These are phyloP conservation scores for Tolypocladium amazonense DNA, from an alignment of 2,329 filamentous ascomycete genomes.

Conservation along the genomic window DNA sequence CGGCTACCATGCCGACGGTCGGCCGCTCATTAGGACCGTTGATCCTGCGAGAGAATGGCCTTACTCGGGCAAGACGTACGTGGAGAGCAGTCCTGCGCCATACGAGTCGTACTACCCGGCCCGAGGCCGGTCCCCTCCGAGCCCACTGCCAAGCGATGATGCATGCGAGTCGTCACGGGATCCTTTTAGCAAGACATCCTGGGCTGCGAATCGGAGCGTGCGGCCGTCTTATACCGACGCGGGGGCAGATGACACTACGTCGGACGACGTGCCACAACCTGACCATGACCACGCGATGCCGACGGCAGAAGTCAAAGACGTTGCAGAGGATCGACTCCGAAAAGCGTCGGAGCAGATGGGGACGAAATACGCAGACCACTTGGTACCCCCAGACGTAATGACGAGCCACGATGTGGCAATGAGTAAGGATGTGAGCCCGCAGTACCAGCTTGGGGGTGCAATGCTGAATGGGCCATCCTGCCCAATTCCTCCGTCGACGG, in stretches of 20 bases:
- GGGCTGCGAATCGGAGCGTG: constrained; percentile 27
- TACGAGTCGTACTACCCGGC: constrained; percentile 35
- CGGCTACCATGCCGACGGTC: constrained; percentile 20
- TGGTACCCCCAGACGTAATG: too few species aligned
- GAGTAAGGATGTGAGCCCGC: neutral
- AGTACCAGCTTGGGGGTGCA: neutral
- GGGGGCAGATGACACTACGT: constrained; percentile 10
- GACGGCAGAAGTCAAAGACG: constrained; percentile 1
- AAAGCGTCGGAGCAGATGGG: constrained; percentile 1
- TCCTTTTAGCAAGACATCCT: constrained; percentile 19
- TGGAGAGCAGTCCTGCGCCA: constrained; percentile 21
- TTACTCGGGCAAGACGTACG: constrained; percentile 26
- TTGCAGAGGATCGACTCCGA: neutral
- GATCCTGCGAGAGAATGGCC: constrained; percentile 34
- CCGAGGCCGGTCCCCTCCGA: constrained; percentile 44
- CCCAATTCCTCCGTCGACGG: neutral
- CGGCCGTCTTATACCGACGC: constrained; percentile 28
- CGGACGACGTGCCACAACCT: constrained; percentile 4
- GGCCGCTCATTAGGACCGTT: constrained; percentile 27
- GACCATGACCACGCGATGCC: constrained; percentile 2
- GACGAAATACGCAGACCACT: neutral
- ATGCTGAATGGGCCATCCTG: neutral
- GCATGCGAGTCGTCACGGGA: constrained; percentile 19
- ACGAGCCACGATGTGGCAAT: neutral
- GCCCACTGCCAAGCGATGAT: constrained; percentile 35